Conservation (phyloP, 805 yeast species). For the Starmerella scarabaei region DNA sequence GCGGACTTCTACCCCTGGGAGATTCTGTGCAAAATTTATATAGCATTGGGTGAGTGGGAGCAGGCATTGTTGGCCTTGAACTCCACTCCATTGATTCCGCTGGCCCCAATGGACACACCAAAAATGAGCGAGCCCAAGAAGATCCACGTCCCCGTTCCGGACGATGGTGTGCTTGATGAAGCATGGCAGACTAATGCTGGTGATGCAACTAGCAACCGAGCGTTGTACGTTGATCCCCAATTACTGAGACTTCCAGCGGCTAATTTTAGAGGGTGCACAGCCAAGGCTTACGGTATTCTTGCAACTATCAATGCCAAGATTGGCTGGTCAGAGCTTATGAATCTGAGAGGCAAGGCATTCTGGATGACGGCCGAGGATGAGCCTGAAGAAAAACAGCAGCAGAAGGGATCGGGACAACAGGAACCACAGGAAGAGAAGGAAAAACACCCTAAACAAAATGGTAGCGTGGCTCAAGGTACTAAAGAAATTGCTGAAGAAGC, state of each 20-base stretch:
- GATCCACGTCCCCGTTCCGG: slow-evolving; percentile 39
- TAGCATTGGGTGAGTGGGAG: slow-evolving; percentile 40
- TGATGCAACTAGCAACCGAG: slow-evolving; percentile 20
- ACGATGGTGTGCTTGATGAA: slow-evolving; percentile 39
- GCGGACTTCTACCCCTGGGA: slow-evolving; percentile 67
- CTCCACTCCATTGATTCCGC: slow-evolving; percentile 56
- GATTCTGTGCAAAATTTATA: slow-evolving; percentile 45
- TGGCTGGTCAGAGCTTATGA: slow-evolving; percentile 75
- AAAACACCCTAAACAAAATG: neutral
- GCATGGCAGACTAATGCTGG: slow-evolving; percentile 34
- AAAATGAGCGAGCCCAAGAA: slow-evolving; percentile 34
- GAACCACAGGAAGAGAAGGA: neutral
- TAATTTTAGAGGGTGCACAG: slow-evolving; percentile 40
- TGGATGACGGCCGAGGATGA: slow-evolving; percentile 66
- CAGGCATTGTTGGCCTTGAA: slow-evolving; percentile 57
- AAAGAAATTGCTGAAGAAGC: neutral
- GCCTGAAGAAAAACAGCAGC: slow-evolving; percentile 1
- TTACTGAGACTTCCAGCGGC: slow-evolving; percentile 42
- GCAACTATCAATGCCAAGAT: slow-evolving; percentile 51
- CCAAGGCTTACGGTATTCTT: slow-evolving; percentile 53
- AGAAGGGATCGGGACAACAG: neutral
- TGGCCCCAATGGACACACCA: slow-evolving; percentile 35
- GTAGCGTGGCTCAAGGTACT: neutral
- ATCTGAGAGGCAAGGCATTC: slow-evolving; percentile 55
- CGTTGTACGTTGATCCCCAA: slow-evolving; percentile 30